phyloP scores from a whole-genome alignment of 2,329 filamentous ascomycete species.

The Neurospora crassa region DNA sequence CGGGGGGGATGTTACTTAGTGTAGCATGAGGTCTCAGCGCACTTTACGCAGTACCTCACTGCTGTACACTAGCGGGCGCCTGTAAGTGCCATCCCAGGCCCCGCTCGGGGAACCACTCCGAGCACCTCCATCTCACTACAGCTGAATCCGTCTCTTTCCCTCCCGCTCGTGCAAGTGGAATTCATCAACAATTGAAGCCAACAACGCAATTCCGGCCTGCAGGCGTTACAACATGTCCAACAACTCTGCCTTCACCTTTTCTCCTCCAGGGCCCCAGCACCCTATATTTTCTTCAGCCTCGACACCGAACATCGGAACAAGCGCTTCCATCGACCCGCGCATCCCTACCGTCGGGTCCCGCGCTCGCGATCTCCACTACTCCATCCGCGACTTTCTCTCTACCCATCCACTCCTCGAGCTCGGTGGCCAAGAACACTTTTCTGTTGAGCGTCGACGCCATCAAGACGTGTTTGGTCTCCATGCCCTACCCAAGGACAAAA shows the following conservation, averaged over 20 bases:
- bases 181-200: neutral
- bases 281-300: neutral
- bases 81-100: neutral
- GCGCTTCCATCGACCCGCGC: neutral
- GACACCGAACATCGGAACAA: neutral
- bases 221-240: neutral
- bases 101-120: neutral
- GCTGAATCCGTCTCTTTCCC: neutral
- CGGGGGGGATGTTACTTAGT: no score
- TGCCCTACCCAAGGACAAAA: neutral
- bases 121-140: neutral
- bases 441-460: slow-evolving; percentile 6
- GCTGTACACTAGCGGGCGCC: neutral
- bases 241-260: neutral
- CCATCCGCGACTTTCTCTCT: slow-evolving; percentile 6
- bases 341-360: slow-evolving; percentile 5
- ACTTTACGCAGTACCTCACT: neutral
- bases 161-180: no score
- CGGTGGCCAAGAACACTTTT: slow-evolving; percentile 4
- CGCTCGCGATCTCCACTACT: slow-evolving; percentile 3
- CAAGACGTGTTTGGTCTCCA: slow-evolving; percentile 7
- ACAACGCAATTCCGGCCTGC: neutral
- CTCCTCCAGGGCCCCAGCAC: neutral
- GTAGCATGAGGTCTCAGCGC: neutral
- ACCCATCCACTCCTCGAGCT: slow-evolving; percentile 9